A percentile compares a stretch with the other conserved stretches of the same genome.
phyloP scores from a whole-genome alignment of 2,329 filamentous ascomycete species.

The Madurella mycetomatis region DNA sequence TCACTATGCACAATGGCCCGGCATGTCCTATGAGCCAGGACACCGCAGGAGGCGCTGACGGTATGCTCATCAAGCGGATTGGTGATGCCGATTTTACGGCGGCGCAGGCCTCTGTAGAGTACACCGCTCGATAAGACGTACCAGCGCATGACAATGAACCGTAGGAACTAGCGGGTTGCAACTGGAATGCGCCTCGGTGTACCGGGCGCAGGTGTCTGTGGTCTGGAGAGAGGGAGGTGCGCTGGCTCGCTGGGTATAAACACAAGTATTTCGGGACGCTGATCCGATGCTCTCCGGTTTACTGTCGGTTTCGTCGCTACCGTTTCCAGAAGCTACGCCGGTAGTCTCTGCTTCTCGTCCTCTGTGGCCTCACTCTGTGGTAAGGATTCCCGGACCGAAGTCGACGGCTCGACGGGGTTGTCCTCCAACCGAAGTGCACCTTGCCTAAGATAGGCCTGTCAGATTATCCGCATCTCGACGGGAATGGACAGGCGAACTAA shows the following conservation, averaged over 20 bases:
- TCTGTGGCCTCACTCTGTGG: not conserved
- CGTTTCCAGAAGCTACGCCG: not conserved
- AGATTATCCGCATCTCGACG: not conserved
- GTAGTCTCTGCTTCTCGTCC: slow-evolving; percentile 1
- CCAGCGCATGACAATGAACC: no score
- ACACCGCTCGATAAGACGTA: no score
- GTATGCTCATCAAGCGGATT: no score
- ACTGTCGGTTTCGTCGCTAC: not conserved
- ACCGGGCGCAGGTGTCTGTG: no score
- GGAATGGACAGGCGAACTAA: slow-evolving; percentile 12
- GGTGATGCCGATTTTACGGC: no score
- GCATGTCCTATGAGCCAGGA: no score
- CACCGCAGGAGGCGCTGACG: no score
- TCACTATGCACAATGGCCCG: no score
- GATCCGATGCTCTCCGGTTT: not conserved
- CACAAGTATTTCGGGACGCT: not conserved
- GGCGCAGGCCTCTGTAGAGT: no score
- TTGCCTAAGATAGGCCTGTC: not conserved
- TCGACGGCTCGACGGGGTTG: not conserved
- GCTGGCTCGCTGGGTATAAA: not conserved
- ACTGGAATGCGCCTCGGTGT: no score
- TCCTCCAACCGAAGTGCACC: slow-evolving; percentile 21
- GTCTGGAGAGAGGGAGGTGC: not conserved
- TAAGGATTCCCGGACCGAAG: not conserved
- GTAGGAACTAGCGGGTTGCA: no score